Evolutionary conservation across 1,284 basidiomycete species (phyloP).

Genomic region (Inonotus hispidus): DNA sequence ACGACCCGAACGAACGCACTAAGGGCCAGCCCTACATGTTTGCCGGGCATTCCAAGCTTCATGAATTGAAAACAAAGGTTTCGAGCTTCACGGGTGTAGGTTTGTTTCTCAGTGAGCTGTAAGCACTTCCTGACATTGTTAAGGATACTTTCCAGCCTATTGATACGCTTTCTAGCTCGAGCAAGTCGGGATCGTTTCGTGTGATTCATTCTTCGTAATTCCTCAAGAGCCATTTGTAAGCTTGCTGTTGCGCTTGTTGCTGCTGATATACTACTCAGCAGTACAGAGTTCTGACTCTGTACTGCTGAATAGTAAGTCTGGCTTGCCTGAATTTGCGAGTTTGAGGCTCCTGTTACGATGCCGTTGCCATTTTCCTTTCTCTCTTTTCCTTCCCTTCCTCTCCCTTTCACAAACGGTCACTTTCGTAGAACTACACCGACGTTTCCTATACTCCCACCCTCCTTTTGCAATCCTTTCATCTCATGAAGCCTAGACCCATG

Average conservation of each 20-base stretch:
- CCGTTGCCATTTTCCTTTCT: too few relatives aligned
- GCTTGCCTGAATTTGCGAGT: background rate
- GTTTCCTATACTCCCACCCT: too few relatives aligned
- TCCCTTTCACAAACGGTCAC: too few relatives aligned
- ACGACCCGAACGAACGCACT: background rate
- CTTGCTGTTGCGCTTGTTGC: background rate
- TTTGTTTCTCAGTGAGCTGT: background rate
- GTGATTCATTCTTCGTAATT: background rate
- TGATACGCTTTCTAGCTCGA: background rate
- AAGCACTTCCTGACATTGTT: background rate
- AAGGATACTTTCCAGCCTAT: background rate
- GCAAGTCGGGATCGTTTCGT: background rate
- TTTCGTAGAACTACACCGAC: too few relatives aligned
- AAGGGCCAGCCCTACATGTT: background rate
- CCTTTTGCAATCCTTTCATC: too few relatives aligned
- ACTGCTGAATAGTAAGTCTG: background rate
- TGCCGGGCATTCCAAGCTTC: background rate
- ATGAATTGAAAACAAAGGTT: background rate
- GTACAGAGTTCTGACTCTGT: background rate
- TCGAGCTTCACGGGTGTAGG: background rate
- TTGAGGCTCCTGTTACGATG: too few relatives aligned
- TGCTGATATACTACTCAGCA: background rate
- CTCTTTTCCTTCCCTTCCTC: too few relatives aligned
- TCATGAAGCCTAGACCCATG: too few relatives aligned
- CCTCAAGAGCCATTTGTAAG: background rate